These are phyloP conservation scores for Camellia japonica DNA, from an alignment of 148 eudicot species.

Conservation along the genomic window DNA sequence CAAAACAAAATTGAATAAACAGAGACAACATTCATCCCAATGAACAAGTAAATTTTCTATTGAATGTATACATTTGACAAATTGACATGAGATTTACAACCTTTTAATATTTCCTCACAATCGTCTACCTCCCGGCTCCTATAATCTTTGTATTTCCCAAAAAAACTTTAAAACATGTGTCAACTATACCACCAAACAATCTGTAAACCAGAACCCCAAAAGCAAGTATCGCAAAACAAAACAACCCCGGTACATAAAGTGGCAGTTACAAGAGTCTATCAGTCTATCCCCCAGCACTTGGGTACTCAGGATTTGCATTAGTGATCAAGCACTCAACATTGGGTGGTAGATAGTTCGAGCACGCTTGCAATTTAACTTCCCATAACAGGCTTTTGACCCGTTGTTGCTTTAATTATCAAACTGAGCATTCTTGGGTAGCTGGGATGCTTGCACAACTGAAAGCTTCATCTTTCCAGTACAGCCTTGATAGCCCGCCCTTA, in stretches of 20 bases:
- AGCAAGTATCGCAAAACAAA: neutral
- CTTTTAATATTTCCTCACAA: too few species aligned
- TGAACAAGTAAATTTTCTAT: too few species aligned
- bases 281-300: neutral
- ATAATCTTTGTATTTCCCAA: too few species aligned
- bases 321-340: conserved; percentile 14
- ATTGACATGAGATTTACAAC: too few species aligned
- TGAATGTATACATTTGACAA: too few species aligned
- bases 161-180: too few species aligned
- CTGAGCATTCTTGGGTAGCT: conserved; percentile 27
- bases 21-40: too few species aligned
- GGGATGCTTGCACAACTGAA: conserved; percentile 36
- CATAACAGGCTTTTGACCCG: conserved; percentile 18
- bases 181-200: too few species aligned
- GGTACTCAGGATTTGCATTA: conserved; percentile 14
- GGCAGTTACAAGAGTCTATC: neutral
- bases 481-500: conserved; percentile 26
- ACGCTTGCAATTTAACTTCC: neutral
- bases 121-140: too few species aligned
- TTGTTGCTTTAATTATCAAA: neutral
- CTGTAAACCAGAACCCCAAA: too few species aligned
- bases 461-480: conserved; percentile 30
- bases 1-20: too few species aligned
- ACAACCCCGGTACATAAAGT: neutral
- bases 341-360: neutral